Evolutionary conservation across 2,329 filamentous ascomycete species (phyloP).

Genomic region (Dendryphion nanum): DNA sequence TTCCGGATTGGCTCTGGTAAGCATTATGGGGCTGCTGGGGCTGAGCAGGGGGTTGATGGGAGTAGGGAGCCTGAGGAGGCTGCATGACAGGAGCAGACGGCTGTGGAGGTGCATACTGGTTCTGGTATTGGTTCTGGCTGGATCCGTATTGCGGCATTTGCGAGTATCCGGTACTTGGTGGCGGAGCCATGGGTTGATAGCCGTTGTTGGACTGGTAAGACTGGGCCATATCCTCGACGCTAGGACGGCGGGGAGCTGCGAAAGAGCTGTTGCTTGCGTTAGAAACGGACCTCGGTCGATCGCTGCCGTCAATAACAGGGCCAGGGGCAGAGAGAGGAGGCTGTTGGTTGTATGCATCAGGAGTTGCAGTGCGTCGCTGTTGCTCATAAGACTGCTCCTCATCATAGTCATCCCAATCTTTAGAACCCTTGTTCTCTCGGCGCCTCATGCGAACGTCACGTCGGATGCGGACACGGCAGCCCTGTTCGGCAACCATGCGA

Average conservation of each 20-base stretch:
- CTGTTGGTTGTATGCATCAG: constrained; percentile 48
- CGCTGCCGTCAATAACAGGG: constrained; percentile 34
- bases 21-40: constrained; percentile 21
- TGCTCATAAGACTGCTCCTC: constrained; percentile 52
- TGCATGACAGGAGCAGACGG: constrained; percentile 38
- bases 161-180: constrained; percentile 39
- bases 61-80: constrained; percentile 34
- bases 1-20: constrained; percentile 32
- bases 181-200: constrained; percentile 40
- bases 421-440: constrained; percentile 67
- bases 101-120: constrained; percentile 32
- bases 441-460: constrained; percentile 91
- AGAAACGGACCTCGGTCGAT: constrained; percentile 61
- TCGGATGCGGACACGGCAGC: constrained; percentile 91
- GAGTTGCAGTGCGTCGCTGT: constrained; percentile 50
- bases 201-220: constrained; percentile 35
- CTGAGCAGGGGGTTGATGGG: constrained; percentile 20
- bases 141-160: constrained; percentile 40
- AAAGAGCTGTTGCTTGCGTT: constrained; percentile 51
- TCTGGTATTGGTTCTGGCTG: constrained; percentile 34
- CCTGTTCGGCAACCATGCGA: constrained; percentile 90
- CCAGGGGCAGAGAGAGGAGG: constrained; percentile 30
- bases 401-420: constrained; percentile 66
- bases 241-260: constrained; percentile 42
- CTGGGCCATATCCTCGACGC: constrained; percentile 46